Conservation (phyloP, 768 basidiomycete genomes). For the Serendipita sp. region DNA sequence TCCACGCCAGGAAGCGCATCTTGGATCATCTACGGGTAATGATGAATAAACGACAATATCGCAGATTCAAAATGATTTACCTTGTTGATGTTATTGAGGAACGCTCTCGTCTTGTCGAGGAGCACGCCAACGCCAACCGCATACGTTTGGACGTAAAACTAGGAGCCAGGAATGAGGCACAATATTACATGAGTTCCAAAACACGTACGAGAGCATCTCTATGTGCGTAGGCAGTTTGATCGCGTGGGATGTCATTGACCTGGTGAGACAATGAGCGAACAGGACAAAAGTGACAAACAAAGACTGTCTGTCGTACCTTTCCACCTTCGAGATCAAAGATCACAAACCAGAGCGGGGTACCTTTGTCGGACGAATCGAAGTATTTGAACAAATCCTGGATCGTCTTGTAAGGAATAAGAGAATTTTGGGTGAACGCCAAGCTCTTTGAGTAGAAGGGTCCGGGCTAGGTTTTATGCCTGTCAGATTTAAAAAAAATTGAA, state of each 20-base stretch:
- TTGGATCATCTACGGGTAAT: background rate
- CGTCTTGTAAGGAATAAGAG: conserved; percentile 5
- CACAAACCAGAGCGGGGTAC: conserved; percentile 7
- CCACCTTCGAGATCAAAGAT: conserved; percentile 11
- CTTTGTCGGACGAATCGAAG: conserved; percentile 6
- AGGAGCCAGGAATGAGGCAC: background rate
- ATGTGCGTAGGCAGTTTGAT: conserved; percentile 8
- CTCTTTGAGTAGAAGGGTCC: conserved; percentile 10
- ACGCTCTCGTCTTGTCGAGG: background rate
- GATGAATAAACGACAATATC: background rate
- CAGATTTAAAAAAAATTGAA: background rate
- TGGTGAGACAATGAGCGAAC: background rate
- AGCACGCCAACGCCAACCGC: conserved; percentile 3
- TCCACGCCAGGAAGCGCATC: conserved; percentile 6
- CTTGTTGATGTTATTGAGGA: conserved; percentile 9
- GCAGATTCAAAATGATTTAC: background rate
- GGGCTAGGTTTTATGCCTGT: background rate
- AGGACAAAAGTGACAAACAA: too few species aligned
- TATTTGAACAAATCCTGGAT: conserved; percentile 9
- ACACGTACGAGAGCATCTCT: conserved; percentile 7
- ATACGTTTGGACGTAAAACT: conserved; percentile 10
- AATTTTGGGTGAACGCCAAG: conserved; percentile 4
- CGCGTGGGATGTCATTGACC: conserved; percentile 9
- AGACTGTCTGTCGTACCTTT: background rate
- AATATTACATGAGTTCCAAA: background rate